Evolutionary conservation across 192 early-diverging fungal genomes (phyloP).

Genomic region (Gigaspora rosea): DNA sequence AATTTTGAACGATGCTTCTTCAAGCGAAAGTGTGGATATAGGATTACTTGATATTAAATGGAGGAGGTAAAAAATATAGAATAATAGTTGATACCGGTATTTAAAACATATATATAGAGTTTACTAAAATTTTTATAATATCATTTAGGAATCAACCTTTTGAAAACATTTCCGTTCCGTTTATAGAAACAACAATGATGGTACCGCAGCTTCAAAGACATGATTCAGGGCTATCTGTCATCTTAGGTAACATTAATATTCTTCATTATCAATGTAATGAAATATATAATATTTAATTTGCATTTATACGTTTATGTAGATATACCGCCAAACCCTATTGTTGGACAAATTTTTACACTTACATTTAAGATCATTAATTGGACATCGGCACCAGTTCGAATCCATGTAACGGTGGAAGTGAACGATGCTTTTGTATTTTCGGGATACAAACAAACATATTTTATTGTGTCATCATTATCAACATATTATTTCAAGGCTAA

Average conservation of each 20-base stretch:
- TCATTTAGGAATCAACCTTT: neutral
- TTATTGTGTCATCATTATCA: constrained; percentile 61
- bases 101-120: neutral
- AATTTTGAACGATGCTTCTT: constrained; percentile 35
- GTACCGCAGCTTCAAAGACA: neutral
- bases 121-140: neutral
- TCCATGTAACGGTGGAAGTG: constrained; percentile 60
- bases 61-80: neutral
- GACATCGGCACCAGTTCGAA: constrained; percentile 51
- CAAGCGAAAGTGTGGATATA: constrained; percentile 10
- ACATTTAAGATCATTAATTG: constrained; percentile 66
- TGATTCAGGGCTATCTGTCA: neutral
- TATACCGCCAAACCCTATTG: constrained; percentile 53
- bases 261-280: neutral
- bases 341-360: constrained; percentile 63
- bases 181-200: constrained; percentile 2
- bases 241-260: constrained; percentile 5
- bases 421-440: constrained; percentile 76
- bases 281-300: neutral
- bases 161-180: neutral
- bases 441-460: constrained; percentile 63
- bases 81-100: neutral
- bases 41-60: constrained; percentile 26
- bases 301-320: constrained; percentile 40
- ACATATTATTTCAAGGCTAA: constrained; percentile 53